These are phyloP conservation scores for Hippophae rhamnoides DNA, from an alignment of 306 rosid genomes.

Conservation along the genomic window DNA sequence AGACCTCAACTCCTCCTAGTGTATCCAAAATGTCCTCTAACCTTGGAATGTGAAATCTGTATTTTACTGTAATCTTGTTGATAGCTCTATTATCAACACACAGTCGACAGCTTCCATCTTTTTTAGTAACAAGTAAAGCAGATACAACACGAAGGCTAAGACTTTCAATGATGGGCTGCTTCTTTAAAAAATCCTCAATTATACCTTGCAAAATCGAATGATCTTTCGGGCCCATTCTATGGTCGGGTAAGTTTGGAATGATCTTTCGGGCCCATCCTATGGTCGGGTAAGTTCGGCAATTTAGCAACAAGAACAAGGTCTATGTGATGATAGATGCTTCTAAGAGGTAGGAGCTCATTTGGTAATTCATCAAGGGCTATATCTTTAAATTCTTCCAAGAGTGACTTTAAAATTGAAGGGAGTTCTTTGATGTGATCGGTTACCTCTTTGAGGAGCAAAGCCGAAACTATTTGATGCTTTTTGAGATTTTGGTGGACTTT, in stretches of 20 bases:
- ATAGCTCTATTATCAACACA: not conserved
- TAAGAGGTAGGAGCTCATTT: not conserved
- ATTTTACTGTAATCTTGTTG: not conserved
- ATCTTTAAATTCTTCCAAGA: not conserved
- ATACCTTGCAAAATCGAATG: not conserved
- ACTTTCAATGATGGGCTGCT: not conserved
- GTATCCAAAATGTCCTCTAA: not conserved
- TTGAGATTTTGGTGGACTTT: too few species aligned
- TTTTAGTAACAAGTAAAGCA: not conserved
- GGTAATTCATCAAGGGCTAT: not conserved
- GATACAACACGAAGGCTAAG: not conserved
- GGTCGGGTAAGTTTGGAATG: not conserved
- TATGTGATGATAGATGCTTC: not conserved
- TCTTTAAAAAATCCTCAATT: not conserved
- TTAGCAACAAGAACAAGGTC: not conserved
- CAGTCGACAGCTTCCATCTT: not conserved
- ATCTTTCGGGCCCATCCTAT: not conserved
- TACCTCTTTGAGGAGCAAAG: not conserved
- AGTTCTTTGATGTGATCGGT: too few species aligned
- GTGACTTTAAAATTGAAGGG: not conserved
- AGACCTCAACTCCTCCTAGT: not conserved
- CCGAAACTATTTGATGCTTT: too few species aligned
- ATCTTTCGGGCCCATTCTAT: not conserved
- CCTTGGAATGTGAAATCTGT: not conserved
- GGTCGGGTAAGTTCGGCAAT: not conserved